These are phyloP conservation scores for Paecilomyces formosus DNA, from an alignment of 2,329 filamentous ascomycete species.

Conservation along the genomic window DNA sequence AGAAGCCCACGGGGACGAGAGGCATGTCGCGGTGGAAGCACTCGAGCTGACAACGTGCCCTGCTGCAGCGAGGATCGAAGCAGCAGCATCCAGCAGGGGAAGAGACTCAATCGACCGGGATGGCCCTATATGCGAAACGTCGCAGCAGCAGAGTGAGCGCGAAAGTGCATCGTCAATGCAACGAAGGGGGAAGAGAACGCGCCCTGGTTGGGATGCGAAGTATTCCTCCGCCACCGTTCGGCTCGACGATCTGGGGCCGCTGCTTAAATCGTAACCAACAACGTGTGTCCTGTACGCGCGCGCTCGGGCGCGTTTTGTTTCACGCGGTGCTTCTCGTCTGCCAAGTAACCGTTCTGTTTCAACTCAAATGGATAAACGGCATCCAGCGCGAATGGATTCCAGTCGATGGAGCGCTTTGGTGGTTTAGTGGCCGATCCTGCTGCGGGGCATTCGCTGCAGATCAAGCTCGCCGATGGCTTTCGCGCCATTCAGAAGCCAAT, in stretches of 20 bases:
- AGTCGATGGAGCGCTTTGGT: neutral
- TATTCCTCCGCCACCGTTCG: neutral
- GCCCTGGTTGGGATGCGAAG: neutral
- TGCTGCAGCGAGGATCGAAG: slow-evolving; percentile 13
- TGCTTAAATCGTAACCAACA: neutral
- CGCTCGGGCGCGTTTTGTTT: neutral
- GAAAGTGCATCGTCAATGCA: neutral
- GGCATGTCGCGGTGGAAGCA: slow-evolving; percentile 22
- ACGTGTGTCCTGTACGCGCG: neutral
- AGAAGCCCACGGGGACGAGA: slow-evolving; percentile 14
- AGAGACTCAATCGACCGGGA: neutral
- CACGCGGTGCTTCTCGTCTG: neutral
- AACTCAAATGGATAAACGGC: neutral
- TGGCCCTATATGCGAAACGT: neutral
- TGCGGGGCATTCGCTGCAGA: neutral
- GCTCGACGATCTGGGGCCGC: neutral
- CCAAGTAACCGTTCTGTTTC: neutral
- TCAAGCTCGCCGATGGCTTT: neutral
- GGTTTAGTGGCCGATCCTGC: neutral
- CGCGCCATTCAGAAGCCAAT: neutral
- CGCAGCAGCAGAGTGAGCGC: neutral
- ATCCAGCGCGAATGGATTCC: neutral
- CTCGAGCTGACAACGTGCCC: slow-evolving; percentile 13
- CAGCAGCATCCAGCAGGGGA: slow-evolving; percentile 24
- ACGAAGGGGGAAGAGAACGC: neutral